A percentile compares a stretch with the other conserved stretches of the same genome.
Evolutionary conservation across 2,329 filamentous ascomycete species (phyloP).

Genomic region (Sphaceloma murrayae): DNA sequence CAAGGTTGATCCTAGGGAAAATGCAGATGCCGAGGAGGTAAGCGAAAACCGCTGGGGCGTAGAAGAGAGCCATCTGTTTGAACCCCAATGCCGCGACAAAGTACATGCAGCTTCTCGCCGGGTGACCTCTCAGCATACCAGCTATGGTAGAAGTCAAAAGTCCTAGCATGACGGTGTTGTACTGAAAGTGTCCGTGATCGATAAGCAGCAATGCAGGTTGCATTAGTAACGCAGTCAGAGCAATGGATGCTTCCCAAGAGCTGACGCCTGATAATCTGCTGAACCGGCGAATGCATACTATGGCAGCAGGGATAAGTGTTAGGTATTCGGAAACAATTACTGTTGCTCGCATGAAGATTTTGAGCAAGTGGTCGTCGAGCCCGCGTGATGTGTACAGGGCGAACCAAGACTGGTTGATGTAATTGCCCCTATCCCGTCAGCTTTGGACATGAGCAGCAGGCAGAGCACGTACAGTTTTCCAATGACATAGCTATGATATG

Average conservation of each 20-base stretch:
- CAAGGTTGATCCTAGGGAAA: slow-evolving; percentile 58
- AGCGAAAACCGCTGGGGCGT: slow-evolving; percentile 84
- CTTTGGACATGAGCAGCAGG: neutral
- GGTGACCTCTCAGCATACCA: slow-evolving; percentile 73
- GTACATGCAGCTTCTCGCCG: slow-evolving; percentile 83
- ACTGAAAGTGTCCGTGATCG: slow-evolving; percentile 94
- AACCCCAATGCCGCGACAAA: slow-evolving; percentile 92
- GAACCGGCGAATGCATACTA: slow-evolving; percentile 77
- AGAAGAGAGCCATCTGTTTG: slow-evolving; percentile 99
- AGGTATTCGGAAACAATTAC: slow-evolving; percentile 87
- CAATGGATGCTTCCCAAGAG: slow-evolving; percentile 72
- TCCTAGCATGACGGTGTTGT: slow-evolving; percentile 97
- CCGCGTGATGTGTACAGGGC: slow-evolving; percentile 73
- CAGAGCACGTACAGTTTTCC: slow-evolving; percentile 57
- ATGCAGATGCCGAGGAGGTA: slow-evolving; percentile 81
- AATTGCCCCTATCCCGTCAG: slow-evolving; percentile 47
- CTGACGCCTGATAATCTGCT: slow-evolving; percentile 67
- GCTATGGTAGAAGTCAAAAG: slow-evolving; percentile 79
- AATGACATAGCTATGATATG: slow-evolving; percentile 95
- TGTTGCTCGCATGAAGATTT: slow-evolving; percentile 91
- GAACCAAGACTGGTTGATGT: slow-evolving; percentile 80
- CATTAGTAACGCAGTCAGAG: slow-evolving; percentile 81
- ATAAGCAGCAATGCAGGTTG: slow-evolving; percentile 85
- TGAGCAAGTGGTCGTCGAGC: slow-evolving; percentile 65
- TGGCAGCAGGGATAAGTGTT: slow-evolving; percentile 72